A percentile compares a stretch with the other conserved stretches of the same genome.
Evolutionary conservation across 306 rosid genomes (phyloP).

Genomic region (Glycyrrhiza uralensis): DNA sequence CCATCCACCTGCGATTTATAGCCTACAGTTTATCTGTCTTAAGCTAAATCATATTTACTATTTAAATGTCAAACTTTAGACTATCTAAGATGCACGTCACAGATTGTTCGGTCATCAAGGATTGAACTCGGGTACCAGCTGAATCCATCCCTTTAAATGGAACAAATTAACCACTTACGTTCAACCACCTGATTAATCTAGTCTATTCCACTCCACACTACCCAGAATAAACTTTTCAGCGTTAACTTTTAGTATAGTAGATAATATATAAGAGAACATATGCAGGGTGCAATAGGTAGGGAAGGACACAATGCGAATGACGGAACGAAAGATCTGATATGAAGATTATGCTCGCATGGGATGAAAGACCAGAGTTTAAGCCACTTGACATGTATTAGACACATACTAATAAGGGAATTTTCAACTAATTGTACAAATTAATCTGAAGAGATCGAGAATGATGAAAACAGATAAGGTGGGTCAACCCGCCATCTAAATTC

Average conservation of each 20-base stretch:
- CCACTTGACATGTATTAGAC: not conserved
- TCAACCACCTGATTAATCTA: too few species aligned
- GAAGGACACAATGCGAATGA: slow-evolving; percentile 27
- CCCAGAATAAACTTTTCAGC: slow-evolving; percentile 36
- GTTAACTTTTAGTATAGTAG: not conserved
- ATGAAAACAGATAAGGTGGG: not conserved
- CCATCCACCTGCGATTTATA: too few species aligned
- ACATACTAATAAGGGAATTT: not conserved
- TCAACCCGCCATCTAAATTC: slow-evolving; percentile 1
- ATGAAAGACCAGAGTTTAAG: not conserved
- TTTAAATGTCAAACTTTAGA: too few species aligned
- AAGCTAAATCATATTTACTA: too few species aligned
- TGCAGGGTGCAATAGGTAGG: slow-evolving; percentile 22
- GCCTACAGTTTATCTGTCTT: too few species aligned
- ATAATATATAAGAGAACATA: slow-evolving; percentile 30
- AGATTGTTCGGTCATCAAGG: too few species aligned
- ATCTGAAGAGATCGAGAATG: not conserved
- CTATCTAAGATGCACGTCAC: too few species aligned
- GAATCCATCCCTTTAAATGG: too few species aligned
- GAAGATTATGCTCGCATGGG: slow-evolving; percentile 1
- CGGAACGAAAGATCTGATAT: slow-evolving; percentile 10
- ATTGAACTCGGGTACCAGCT: too few species aligned
- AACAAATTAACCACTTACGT: too few species aligned
- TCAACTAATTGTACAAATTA: not conserved
- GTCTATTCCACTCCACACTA: too few species aligned